Base-by-base conservation (phyloP, 2,329 filamentous ascomycete genomes). In the Ophiostoma ulmi region DNA sequence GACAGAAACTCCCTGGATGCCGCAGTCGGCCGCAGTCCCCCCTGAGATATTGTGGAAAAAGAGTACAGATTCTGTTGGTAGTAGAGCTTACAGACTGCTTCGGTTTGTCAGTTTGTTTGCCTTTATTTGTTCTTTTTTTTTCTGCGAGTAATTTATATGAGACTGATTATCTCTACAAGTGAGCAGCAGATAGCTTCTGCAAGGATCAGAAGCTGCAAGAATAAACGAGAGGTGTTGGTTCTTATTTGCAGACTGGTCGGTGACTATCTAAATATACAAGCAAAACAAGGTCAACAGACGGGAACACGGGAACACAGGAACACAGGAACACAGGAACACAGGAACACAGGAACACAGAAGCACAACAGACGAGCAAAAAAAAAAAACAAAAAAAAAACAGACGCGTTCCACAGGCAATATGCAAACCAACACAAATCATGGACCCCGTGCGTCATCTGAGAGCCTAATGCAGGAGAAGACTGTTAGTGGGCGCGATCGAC, bases 1-100 rank as follows among this genome's bases (percentile, higher is more conserved):
- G 44, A 48, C 44, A 48, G 44, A 48, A 48, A 48, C n/a, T 58
- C 52, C 52, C 52, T 58, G 52, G 11, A 58, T 58, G 22, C 52
- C n/a, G 52, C 52, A 58, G 52, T 58, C 13, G 22, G 22, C 6
- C 26, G 52, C 52, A 31, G n/a, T 48, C 17, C 8, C 52, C 52
- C 52, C 7, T 22, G 52, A 26, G 31, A 58, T 10, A 22, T 14
- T 58, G 22, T 26, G n/a, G 52, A 26, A 58, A 31, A 58, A 58
- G 22, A 26, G n/a, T 13, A 58, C 20, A n/a, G 13, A 39, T n/a
- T 17, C 17, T n/a, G 48, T 31, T 26, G 52, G 52, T 10, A 14
- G 22, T 22, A 17, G 52, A 58, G 52, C 22, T 26, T 44, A 44
- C 6, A 31, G 31, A 31, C 31, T 31, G 31, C 31, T 31, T 3